These are phyloP conservation scores for Friedmanniomyces endolithicus DNA, from an alignment of 495 filamentous ascomycete genomes.

Conservation along the genomic window DNA sequence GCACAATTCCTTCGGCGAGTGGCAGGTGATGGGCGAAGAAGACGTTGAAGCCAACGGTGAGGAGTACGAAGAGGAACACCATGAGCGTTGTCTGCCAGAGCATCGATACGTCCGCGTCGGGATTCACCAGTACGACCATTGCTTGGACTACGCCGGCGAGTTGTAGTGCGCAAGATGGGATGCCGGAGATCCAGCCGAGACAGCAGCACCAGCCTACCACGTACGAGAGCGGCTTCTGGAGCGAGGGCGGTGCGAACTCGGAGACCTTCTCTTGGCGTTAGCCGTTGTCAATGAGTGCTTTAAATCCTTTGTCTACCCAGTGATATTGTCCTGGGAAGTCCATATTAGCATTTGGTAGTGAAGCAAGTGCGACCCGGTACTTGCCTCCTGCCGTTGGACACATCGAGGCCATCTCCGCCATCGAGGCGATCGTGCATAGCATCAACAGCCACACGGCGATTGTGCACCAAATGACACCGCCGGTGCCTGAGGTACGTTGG, in stretches of 20 bases:
- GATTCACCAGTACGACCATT: constrained; percentile 32
- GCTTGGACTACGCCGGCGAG: constrained; percentile 35
- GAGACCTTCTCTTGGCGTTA: constrained; percentile 19
- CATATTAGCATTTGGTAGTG: background rate
- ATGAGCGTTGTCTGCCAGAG: constrained; percentile 27
- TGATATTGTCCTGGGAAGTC: constrained; percentile 35
- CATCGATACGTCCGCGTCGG: constrained; percentile 14
- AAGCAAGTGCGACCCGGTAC: constrained; percentile 16
- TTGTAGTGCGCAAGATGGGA: constrained; percentile 30
- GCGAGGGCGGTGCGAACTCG: constrained; percentile 33
- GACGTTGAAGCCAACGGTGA: constrained; percentile 26
- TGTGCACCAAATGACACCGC: constrained; percentile 18
- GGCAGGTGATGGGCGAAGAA: constrained; percentile 23
- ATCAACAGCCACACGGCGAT: constrained; percentile 8
- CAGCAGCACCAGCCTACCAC: constrained; percentile 32
- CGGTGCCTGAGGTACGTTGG: constrained; percentile 2
- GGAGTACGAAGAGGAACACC: constrained; percentile 18
- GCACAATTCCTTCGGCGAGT: constrained; percentile 24
- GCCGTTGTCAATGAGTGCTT: background rate
- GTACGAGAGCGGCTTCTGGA: constrained; percentile 35
- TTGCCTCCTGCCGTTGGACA: constrained; percentile 25
- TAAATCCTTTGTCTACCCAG: constrained; percentile 24
- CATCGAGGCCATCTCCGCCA: constrained; percentile 20
- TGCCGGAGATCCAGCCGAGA: constrained; percentile 31
- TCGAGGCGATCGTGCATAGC: constrained; percentile 7